A percentile compares a stretch with the other conserved stretches of the same genome.
These are phyloP conservation scores for Boletus insuetus DNA, from an alignment of 768 basidiomycete genomes.

Conservation along the genomic window DNA sequence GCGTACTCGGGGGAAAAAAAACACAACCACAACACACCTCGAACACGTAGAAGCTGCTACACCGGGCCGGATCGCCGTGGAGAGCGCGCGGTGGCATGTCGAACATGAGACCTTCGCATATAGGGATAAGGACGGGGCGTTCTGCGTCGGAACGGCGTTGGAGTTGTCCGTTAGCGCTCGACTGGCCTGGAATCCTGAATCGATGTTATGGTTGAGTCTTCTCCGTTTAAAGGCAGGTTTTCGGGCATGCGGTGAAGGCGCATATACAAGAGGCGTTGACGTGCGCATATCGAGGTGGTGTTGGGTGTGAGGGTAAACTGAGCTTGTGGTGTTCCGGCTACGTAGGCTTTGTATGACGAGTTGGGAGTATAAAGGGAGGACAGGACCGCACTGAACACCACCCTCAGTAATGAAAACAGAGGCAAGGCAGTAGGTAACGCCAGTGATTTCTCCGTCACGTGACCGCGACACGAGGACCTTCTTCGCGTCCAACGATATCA, in stretches of 20 bases:
- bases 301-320: not conserved
- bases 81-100: conserved; percentile 29
- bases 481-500: not conserved
- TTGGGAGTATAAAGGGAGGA: not conserved
- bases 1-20: not conserved
- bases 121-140: not conserved
- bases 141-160: conserved; percentile 8
- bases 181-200: conserved; percentile 11
- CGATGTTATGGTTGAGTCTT: conserved; percentile 17
- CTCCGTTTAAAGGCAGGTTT: conserved; percentile 27
- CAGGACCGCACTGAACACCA: not conserved
- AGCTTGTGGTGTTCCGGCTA: not conserved
- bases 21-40: conserved; percentile 13
- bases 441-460: conserved; percentile 28
- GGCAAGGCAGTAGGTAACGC: not conserved
- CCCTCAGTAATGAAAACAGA: not conserved
- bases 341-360: not conserved
- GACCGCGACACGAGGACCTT: conserved; percentile 22
- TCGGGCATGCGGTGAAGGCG: conserved; percentile 10
- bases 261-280: conserved; percentile 11
- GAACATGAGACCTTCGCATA: conserved; percentile 26
- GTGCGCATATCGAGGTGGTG: conserved; percentile 15
- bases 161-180: conserved; percentile 21
- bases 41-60: conserved; percentile 16
- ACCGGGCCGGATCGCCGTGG: conserved; percentile 17